phyloP scores from a whole-genome alignment of 2,329 filamentous ascomycete genomes.

The Monosporascus sp. region DNA sequence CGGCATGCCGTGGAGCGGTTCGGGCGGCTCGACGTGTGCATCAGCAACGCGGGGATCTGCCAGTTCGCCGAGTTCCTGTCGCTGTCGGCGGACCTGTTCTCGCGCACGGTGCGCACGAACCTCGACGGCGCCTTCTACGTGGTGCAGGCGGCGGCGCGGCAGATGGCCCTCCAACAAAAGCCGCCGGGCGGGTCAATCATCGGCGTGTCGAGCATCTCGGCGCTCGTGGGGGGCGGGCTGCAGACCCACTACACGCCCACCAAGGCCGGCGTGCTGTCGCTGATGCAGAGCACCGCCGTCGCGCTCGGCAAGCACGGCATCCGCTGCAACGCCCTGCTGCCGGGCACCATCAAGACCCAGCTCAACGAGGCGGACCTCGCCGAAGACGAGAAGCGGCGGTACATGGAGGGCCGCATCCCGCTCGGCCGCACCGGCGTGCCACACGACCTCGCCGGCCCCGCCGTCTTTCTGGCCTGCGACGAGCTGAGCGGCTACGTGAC shows the following conservation, averaged over 20 bases:
- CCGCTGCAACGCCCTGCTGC: conserved; percentile 76
- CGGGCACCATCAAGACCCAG: conserved; percentile 78
- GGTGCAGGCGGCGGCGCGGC: conserved; percentile 75
- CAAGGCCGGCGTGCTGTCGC: conserved; percentile 72
- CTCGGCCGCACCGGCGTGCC: conserved; percentile 69
- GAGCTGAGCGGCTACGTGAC: conserved; percentile 76
- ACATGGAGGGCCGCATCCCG: conserved; percentile 79
- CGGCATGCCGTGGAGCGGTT: conserved; percentile 57
- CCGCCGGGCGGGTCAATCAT: conserved; percentile 75
- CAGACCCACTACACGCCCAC: conserved; percentile 88
- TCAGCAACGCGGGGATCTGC: conserved; percentile 86
- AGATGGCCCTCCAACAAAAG: conserved; percentile 63
- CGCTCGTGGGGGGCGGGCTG: conserved; percentile 69
- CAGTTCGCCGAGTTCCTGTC: conserved; percentile 82
- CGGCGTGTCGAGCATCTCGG: conserved; percentile 66
- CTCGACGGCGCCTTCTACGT: conserved; percentile 85
- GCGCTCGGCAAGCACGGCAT: conserved; percentile 72
- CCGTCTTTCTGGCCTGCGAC: conserved; percentile 77
- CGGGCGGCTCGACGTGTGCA: conserved; percentile 67
- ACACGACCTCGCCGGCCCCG: conserved; percentile 73
- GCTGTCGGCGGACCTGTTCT: conserved; percentile 64
- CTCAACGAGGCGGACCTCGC: conserved; percentile 77
- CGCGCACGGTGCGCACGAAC: conserved; percentile 71
- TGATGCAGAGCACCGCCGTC: conserved; percentile 81
- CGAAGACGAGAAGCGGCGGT: conserved; percentile 65